Base-by-base conservation (phyloP, 176 grass and related monocot species). In the Carex parvula region DNA sequence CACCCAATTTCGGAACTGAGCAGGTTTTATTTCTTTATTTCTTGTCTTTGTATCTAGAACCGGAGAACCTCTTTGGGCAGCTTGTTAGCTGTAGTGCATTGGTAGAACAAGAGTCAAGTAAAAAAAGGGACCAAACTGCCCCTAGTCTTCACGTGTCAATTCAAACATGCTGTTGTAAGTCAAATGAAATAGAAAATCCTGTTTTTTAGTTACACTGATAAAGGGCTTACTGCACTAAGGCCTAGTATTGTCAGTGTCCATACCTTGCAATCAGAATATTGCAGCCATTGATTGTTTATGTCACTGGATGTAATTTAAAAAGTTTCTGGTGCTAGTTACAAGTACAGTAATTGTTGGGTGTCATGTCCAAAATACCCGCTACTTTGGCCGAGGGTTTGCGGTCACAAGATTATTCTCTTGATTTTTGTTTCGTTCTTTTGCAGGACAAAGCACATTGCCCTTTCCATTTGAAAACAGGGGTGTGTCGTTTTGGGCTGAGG, bases 1-100 rank as follows among this genome's bases (percentile, higher is more conserved):
- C 85, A 86, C 96, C 96, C 62, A 99, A 99, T 88, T 99, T 99
- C 64, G 96, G 96, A 89, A 99, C 96, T 58, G 96, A 99, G 85
- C 96, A 93, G 90, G 96, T 86, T 78, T 39, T 79, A 84, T 16
- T 56, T 59, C 50, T 42, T 54, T 84, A 20, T 50, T 85, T 83
- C 39, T 77, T 48, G 42, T 79, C 81, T 71, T 71, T 44, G 9
- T 9, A 46, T 71, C 68, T 71, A 46, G 0, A 71, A 9, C 68
- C 20, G 3, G 44, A 44, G 37, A 44, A 70, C 20, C 68, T 71
- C 2, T 71, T 46, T 44, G 39, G 16, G 18, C 68, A 4, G 37
- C 6, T 11, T 44, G 8, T 46, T 70, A 37, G 61, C 12, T 64
- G 21, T 60, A 13, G 62, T 12, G 10, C 8, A 64, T 14, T 30